phyloP scores from a whole-genome alignment of 768 basidiomycete genomes.

The Boletus pseudo-olivaceus region DNA sequence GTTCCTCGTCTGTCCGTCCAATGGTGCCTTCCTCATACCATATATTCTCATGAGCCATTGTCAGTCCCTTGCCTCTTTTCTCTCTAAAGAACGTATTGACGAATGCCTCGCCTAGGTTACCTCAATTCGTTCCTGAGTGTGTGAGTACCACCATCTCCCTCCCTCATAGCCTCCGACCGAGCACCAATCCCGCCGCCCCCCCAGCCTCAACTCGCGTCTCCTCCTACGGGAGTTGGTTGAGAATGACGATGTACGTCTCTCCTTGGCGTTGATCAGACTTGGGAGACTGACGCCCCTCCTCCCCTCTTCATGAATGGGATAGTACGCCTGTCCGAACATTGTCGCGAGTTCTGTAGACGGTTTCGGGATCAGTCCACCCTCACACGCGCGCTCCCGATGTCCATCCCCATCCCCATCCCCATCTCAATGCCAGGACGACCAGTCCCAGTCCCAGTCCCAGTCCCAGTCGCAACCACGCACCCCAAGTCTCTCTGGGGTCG shows the following conservation, averaged over 20 bases:
- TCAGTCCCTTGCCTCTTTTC: constrained; percentile 6
- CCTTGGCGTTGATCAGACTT: neutral
- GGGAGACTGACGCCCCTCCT: neutral
- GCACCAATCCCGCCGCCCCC: neutral
- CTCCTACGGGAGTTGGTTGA: constrained; percentile 27
- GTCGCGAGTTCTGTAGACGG: constrained; percentile 19
- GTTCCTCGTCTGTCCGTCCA: constrained; percentile 35
- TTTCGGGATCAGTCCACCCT: constrained; percentile 14
- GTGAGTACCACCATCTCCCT: constrained; percentile 16
- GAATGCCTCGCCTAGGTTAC: constrained; percentile 25
- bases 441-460: neutral
- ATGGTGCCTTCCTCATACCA: constrained; percentile 35
- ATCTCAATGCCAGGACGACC: neutral
- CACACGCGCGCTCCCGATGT: constrained; percentile 4
- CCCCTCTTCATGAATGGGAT: neutral
- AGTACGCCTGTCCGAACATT: constrained; percentile 28
- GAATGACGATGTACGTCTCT: constrained; percentile 21
- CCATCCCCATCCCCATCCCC: constrained; percentile 9
- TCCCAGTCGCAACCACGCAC: neutral
- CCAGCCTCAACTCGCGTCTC: constrained; percentile 28
- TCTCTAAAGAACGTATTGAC: neutral
- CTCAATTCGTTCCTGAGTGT: constrained; percentile 38
- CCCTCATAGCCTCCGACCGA: too few species aligned
- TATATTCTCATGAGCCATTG: constrained; percentile 40
- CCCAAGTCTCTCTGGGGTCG: neutral